phyloP scores from a whole-genome alignment of 2,329 filamentous ascomycete genomes.

The Diaporthe nobilis region DNA sequence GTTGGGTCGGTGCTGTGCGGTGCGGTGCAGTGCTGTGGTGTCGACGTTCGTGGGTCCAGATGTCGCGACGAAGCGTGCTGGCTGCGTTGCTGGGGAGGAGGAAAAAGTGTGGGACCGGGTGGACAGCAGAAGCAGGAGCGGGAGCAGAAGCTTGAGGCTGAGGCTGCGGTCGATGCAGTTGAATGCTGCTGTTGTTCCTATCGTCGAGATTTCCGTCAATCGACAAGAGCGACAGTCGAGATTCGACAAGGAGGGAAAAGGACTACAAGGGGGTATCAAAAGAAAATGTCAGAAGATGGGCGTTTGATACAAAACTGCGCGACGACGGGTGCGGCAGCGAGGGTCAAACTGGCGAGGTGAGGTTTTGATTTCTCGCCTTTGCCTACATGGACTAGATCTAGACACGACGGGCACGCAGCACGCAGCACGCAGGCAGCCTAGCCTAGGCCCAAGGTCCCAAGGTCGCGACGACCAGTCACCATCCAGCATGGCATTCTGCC shows the following conservation, averaged over 20 bases:
- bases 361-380: constrained; percentile 34
- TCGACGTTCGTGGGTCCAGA: constrained; percentile 40
- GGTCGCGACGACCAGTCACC: constrained; percentile 16
- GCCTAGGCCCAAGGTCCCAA: background rate
- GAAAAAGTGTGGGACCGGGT: constrained; percentile 38
- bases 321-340: constrained; percentile 31
- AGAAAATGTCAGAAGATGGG: constrained; percentile 36
- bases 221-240: constrained; percentile 22
- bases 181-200: background rate
- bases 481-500: background rate
- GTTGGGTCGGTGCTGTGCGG: constrained; percentile 18
- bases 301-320: constrained; percentile 33
- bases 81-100: constrained; percentile 21
- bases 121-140: constrained; percentile 11
- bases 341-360: constrained; percentile 24
- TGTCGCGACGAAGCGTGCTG: constrained; percentile 25
- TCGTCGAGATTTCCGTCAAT: constrained; percentile 24
- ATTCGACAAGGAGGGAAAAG: background rate
- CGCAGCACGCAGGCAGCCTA: background rate
- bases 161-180: constrained; percentile 17
- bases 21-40: constrained; percentile 20
- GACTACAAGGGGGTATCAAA: constrained; percentile 37
- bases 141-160: constrained; percentile 30
- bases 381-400: constrained; percentile 21
- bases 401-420: constrained; percentile 5